Base-by-base conservation (phyloP, 768 basidiomycete genomes). In the Agaricus sinodeliciosus region DNA sequence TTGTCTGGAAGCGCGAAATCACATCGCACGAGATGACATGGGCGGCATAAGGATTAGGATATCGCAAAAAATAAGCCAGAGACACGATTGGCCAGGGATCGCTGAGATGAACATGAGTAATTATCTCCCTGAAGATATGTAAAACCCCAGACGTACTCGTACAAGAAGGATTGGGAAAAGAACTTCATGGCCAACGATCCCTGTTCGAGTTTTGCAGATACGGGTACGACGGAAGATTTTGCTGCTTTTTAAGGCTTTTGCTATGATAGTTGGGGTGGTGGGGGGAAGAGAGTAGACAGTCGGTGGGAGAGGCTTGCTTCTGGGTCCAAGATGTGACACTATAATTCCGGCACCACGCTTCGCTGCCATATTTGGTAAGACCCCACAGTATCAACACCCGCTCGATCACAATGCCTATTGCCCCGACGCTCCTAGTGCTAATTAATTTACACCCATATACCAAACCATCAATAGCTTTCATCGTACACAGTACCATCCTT, bases 21-120 rank as follows among this genome's bases (percentile, higher is more conserved):
- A 97, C 93, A 73, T 97, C 94, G 76, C 92, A 94, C 3, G 94
- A 94, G 59, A 94, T 71, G 67, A 98, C 87, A 71, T 98, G 94
- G 35, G 88, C 76, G 5, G 94, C 90, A 63, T 91, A 92, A 45
- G 94, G 93, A 65, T 96, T 97, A 3, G 94, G 94, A 69, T 96
- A 98, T 57, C 94, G 87, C 55, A 96, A 74, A 66, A 94, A 94
- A 75, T 88, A 96, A 11, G 94, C 94, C 58, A 95, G 77, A 16
- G 94, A 84, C 55, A 95, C 90, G 59, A 90, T 94, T 53, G 90
- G 77, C 83, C 94, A 93, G 67, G 93, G 82, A 80, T 96, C 91
- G 77, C 93, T 94, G 60, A 13, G 56, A 25, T 46, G 13, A 54
- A 50, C 43, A 60, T 65, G 18, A 60, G 60, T 54, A 42, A 54